Percentiles rank a stretch among this genome's conserved stretches.
Evolutionary conservation across 305 asterid genomes (phyloP).

Genomic region (Ilex paraguariensis): DNA sequence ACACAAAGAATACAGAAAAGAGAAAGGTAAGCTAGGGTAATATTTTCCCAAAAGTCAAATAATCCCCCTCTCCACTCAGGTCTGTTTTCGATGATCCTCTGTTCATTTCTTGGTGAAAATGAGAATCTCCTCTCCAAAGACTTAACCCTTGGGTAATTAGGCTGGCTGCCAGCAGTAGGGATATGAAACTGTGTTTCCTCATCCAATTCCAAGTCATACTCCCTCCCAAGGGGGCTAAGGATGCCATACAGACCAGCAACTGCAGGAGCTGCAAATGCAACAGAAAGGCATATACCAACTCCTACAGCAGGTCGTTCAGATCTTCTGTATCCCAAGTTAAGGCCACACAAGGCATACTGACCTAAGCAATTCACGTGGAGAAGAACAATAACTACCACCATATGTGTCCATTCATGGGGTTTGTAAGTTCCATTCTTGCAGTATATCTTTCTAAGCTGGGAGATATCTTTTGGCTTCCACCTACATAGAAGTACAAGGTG

Average conservation of each 20-base stretch:
- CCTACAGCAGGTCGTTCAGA: not conserved
- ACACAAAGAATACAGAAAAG: not conserved
- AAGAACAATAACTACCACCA: not conserved
- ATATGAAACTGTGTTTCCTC: not conserved
- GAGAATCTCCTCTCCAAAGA: no score
- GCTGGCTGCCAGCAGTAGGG: no score
- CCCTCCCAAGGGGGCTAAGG: not conserved
- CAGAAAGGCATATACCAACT: not conserved
- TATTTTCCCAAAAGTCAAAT: not conserved
- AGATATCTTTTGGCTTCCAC: not conserved
- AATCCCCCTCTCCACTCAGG: constrained; percentile 2
- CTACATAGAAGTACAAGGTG: not conserved
- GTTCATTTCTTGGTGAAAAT: not conserved
- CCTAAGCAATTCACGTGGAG: not conserved
- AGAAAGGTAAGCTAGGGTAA: not conserved
- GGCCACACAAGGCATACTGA: not conserved
- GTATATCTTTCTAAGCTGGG: not conserved
- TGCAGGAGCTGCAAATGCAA: not conserved
- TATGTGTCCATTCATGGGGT: not conserved
- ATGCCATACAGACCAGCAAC: not conserved
- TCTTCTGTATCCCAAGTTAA: not conserved
- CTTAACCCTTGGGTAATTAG: no score
- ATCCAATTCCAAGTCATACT: not conserved
- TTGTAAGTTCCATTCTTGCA: not conserved
- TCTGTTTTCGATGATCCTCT: not conserved